Evolutionary conservation across 768 basidiomycete genomes (phyloP), one percentile per base, ranked within the genome.

Genomic region (Tylopilus rubrobrunneus): DNA sequence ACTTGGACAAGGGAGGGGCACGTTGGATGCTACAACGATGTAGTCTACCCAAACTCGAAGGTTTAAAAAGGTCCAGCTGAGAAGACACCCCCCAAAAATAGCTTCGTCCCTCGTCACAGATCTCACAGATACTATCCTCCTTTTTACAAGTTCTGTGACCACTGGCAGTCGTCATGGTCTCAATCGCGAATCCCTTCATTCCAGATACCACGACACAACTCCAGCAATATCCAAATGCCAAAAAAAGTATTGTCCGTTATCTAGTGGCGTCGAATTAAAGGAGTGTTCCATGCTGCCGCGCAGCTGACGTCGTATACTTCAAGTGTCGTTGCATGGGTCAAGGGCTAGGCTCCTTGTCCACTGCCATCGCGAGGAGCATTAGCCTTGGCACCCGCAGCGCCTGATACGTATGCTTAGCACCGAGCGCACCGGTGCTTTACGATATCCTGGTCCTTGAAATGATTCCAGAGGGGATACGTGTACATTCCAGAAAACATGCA

Each of bases 31-130:
- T 64, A 55, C 65, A 59, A 31, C 65, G 65, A 51, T 55, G 53
- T 59, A 52, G 51, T 51, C 55, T 65, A 56, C 55, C 46, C 41
- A 25, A 52, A 45, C 51, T 31, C 50, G 33, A 49, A 42, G 50
- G 40, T 62, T 68, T 68, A 45, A 67, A 63, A 63, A 57, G 58
- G 61, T 27, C 11, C 49, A 63, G 46, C 34, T 34, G 34, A 34
- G 34, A 59, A 62, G 53, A 50, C 61, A 65, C 59, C 58, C 66
- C 61, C 55, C 36, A 15, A 63, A 66, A 61, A 63, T 63, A 56
- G 55, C 41, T 10, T 39, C 49, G 17, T 36, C 40, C 11, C 4
- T 34, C 33, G 52, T 54, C 53, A 56, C 54, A 51, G 56, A 58
- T 66, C 61, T 29, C 42, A 28, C 45, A 52, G 51, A 49, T 43